Base-by-base conservation (phyloP, 768 basidiomycete species). In the Vararia minispora region DNA sequence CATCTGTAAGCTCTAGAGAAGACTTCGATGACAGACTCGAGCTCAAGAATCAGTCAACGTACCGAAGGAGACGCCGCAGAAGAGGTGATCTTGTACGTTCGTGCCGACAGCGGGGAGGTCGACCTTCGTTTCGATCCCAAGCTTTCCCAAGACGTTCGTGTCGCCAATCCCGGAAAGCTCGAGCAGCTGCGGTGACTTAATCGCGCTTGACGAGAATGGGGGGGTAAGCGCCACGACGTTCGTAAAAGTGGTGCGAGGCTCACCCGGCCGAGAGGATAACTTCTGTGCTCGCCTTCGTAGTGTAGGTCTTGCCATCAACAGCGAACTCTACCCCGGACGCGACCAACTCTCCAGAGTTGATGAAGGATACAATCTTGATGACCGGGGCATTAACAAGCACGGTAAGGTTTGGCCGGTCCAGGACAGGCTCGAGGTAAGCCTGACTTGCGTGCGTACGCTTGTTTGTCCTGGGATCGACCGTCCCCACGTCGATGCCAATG, bases 161-260 rank as follows among this genome's bases (percentile, higher is more conserved):
- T 64, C 57, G 13, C 76, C 76, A 38, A 78, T 68, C 16, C 76
- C 77, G 5, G 72, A 74, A 2, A 77, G 55, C 47, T 77, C 71
- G 2, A 77, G 64, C 7, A 79, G 56, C 24, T 58, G 39, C 20
- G 43, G 63, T 0, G 65, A 61, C 40, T 68, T 64, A 16, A 73
- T 44, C 2, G 69, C 40, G n/a, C 60, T 62, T 5, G 39, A n/a
- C n/a, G n/a, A n/a, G n/a, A n/a, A n/a, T n/a, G n/a, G n/a, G n/a
- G n/a, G n/a, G n/a, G n/a, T n/a, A n/a, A n/a, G n/a, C n/a, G n/a
- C n/a, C n/a, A n/a, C n/a, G n/a, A n/a, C n/a, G n/a, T n/a, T n/a
- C n/a, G n/a, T n/a, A n/a, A n/a, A n/a, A n/a, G n/a, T n/a, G n/a
- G n/a, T n/a, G n/a, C n/a, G 23, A 21, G 7, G 49, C 56, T 13